Evolutionary conservation across 768 basidiomycete genomes (phyloP).

Genomic region (Piloderma croceum): DNA sequence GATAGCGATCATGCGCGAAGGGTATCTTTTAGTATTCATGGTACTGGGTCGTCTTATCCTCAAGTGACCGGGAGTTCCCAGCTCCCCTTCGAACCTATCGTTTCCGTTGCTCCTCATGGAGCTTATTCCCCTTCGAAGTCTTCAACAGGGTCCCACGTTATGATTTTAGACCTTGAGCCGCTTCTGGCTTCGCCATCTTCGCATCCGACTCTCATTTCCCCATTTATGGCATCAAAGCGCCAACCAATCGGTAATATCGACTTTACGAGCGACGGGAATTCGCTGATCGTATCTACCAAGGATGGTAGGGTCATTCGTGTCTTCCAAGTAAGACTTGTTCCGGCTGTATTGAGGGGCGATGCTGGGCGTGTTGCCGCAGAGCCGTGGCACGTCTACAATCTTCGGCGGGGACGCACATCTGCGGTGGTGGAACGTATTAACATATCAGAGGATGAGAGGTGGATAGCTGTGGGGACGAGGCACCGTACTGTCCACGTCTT

Average conservation of each 20-base stretch:
- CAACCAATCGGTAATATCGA: conserved; percentile 41
- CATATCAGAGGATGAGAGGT: conserved; percentile 47
- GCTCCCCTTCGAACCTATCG: too few species aligned
- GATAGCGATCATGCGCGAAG: conserved; percentile 22
- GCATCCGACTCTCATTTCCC: conserved; percentile 32
- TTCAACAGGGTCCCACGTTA: conserved; percentile 12
- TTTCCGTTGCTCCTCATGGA: conserved; percentile 11
- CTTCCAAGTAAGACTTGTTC: conserved; percentile 34
- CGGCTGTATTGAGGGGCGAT: conserved; percentile 2
- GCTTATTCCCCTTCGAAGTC: conserved; percentile 3
- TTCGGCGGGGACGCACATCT: conserved; percentile 66
- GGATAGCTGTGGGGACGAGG: conserved; percentile 62
- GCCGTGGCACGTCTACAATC: conserved; percentile 58
- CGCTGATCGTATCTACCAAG: conserved; percentile 42
- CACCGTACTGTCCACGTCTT: conserved; percentile 69
- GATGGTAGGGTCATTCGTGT: conserved; percentile 53
- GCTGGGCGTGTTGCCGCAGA: conserved; percentile 14
- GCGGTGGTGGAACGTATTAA: conserved; percentile 48
- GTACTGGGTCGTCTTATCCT: too few species aligned
- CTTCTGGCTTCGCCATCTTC: conserved; percentile 47
- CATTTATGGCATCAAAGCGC: conserved; percentile 44
- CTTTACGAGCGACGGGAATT: conserved; percentile 52
- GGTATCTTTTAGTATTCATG: too few species aligned
- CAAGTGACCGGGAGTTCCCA: too few species aligned
- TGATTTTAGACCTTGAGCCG: conserved; percentile 37